Base-by-base conservation (phyloP, 305 asterid species). In the Solanum hybrid region DNA sequence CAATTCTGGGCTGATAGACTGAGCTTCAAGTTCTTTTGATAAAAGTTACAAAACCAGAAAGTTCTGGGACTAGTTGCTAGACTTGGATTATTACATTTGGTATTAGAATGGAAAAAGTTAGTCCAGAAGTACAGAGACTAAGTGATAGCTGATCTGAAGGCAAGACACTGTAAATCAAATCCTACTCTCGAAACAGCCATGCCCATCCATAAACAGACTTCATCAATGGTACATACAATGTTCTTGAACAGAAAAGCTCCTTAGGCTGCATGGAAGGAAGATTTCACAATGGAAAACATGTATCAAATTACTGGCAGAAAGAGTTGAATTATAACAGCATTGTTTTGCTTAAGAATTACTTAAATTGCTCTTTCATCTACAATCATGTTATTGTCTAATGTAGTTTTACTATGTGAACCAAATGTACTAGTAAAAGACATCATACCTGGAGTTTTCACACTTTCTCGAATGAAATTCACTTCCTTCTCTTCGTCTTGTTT, bases 141-240 rank as follows among this genome's bases (percentile, higher is more conserved):
- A 82, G 87, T 41, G 87, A 39, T 41, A 82, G 70, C 33, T 82
- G 87, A 82, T 82, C 72, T 27, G 87, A 82, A 82, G 15, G 72
- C 73, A 39, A 41, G 87, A 82, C 73, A 84, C 75, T 17, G 75
- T 17, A 17, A 17, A 84, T 1, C 76, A 84, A 45, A 29, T 45
- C 38, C 88, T 45, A 36, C 88, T 84, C 88, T 84, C 57, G 72
- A 41, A 41, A 51, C 65, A 37, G 72, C 32, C 72, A 82, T 82
- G 87, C 10, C 15, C 87, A 82, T 82, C 87, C 87, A 45, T 82
- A 22, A 41, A 45, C 88, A 84, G 33, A 45, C 20, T 84, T 51
- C 88, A 51, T 84, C 38, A 51, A 29, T 51, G 22, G 39, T 31
- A 51, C 7, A 84, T 17, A 84, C 13, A 45, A 84, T 84, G 88